These are phyloP conservation scores for Paxillus involutus DNA, from an alignment of 768 basidiomycete species.

Conservation along the genomic window DNA sequence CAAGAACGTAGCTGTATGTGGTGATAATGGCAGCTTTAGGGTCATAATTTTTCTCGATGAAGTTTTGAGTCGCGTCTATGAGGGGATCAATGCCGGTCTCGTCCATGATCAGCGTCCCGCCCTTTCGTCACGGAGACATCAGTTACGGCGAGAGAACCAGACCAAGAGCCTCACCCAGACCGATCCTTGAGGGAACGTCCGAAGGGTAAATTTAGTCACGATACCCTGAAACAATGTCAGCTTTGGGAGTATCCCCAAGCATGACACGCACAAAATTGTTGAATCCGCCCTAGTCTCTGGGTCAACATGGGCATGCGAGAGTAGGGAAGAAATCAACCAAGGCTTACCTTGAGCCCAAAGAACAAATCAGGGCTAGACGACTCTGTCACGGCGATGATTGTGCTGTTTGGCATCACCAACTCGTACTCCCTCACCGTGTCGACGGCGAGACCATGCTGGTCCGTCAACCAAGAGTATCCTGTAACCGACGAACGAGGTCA, in stretches of 20 bases:
- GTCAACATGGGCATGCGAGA: background rate
- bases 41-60: constrained; percentile 19
- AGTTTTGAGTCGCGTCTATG: constrained; percentile 19
- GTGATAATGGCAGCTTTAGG: constrained; percentile 39
- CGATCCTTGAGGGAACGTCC: constrained; percentile 49
- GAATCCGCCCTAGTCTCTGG: constrained; percentile 48
- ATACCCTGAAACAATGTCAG: constrained; percentile 42
- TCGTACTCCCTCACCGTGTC: constrained; percentile 58
- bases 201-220: constrained; percentile 56
- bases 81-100: too few species aligned
- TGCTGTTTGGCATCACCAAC: constrained; percentile 59
- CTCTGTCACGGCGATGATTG: constrained; percentile 36
- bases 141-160: constrained; percentile 17
- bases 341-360: constrained; percentile 41
- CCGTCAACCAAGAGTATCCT: constrained; percentile 68
- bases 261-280: constrained; percentile 54
- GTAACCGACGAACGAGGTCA: background rate
- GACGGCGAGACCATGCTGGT: constrained; percentile 55
- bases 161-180: constrained; percentile 48
- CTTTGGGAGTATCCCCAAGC: background rate
- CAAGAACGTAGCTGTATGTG: constrained; percentile 31
- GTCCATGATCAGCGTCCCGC: constrained; percentile 33
- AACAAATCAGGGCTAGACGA: constrained; percentile 36
- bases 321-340: background rate
- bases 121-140: constrained; percentile 33